Evolutionary conservation across 2,329 filamentous ascomycete genomes (phyloP), one percentile per base, ranked within the genome.

Genomic region (Juglanconis sp.): DNA sequence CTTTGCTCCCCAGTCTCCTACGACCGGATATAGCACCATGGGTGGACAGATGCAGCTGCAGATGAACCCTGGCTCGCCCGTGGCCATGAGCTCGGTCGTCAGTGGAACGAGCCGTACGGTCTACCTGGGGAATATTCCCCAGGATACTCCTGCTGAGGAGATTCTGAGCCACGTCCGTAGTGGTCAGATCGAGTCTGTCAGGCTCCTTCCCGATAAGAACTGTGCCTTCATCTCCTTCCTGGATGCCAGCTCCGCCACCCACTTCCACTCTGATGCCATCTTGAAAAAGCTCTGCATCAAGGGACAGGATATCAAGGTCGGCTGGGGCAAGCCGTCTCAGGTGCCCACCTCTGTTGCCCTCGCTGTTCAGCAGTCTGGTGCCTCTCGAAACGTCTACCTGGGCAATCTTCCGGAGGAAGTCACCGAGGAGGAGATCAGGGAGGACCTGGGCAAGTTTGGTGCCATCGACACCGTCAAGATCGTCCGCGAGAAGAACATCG

Each of bases 141-240:
- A 93, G 32, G 95, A 99, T 78, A 99, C 95, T 7, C 88, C 91
- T 53, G 94, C 95, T 8, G 95, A 99, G 78, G 95, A 99, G 78
- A 96, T 99, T 65, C 81, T 99, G 59, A 90, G 93, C 65, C 95
- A 99, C 71, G 95, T 99, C 62, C 87, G 95, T 65, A 98, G 95
- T 75, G 95, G 95, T 31, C 95, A 98, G 74, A 98, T 99, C 70
- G 95, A 99, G 80, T 98, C 95, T n/a, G 95, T 99, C 56, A 90
- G 95, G 68, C 84, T 99, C 66, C 82, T 99, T 58, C 92, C 94
- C 31, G 95, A 99, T 78, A 99, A 98, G 91, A 99, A 98, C 83
- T 99, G 95, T 72, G 95, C 95, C 61, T 99, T 99, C 82, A 98
- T 99, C 73, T 99, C 95, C 7, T 99, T 99, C 81, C 82, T 99